phyloP scores from a whole-genome alignment of 176 grass and related monocot species.

The sorghum (Sorghum bicolor) region DNA sequence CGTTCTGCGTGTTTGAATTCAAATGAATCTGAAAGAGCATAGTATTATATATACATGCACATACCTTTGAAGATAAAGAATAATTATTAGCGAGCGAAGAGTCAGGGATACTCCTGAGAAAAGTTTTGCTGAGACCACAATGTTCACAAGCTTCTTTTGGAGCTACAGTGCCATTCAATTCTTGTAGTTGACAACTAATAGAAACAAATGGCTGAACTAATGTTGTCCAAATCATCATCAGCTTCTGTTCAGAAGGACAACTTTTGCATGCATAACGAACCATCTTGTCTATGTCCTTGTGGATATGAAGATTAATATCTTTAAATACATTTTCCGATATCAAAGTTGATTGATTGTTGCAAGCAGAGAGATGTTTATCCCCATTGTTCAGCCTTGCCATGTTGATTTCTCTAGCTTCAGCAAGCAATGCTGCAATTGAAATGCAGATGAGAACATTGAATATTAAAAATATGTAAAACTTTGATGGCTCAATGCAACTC shows the following conservation, averaged over 20 bases:
- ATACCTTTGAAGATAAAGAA: slow-evolving; percentile 28
- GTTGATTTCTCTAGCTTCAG: slow-evolving; percentile 38
- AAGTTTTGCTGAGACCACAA: slow-evolving; percentile 17
- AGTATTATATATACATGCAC: background rate
- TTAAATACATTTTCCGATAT: background rate
- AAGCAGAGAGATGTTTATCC: slow-evolving; percentile 3
- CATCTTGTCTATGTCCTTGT: slow-evolving; percentile 37
- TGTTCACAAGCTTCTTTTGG: slow-evolving; percentile 25
- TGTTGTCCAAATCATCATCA: slow-evolving; percentile 29
- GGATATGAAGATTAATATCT: slow-evolving; percentile 16
- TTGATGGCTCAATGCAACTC: background rate
- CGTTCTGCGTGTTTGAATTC: background rate
- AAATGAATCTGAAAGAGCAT: slow-evolving; percentile 12
- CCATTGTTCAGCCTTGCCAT: background rate
- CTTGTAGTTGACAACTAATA: background rate
- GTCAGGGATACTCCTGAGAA: background rate
- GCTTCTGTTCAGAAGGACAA: slow-evolving; percentile 28
- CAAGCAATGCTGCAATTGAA: slow-evolving; percentile 35
- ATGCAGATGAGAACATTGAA: background rate
- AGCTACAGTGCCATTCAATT: background rate
- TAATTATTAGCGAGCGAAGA: background rate
- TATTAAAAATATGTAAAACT: background rate
- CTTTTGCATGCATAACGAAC: slow-evolving; percentile 13
- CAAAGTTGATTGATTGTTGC: background rate
- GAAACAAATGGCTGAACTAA: slow-evolving; percentile 28